Percentiles rank a stretch among this genome's conserved stretches.
Evolutionary conservation across 75 land plant species (phyloP).

Genomic region (Larix kaempferi): DNA sequence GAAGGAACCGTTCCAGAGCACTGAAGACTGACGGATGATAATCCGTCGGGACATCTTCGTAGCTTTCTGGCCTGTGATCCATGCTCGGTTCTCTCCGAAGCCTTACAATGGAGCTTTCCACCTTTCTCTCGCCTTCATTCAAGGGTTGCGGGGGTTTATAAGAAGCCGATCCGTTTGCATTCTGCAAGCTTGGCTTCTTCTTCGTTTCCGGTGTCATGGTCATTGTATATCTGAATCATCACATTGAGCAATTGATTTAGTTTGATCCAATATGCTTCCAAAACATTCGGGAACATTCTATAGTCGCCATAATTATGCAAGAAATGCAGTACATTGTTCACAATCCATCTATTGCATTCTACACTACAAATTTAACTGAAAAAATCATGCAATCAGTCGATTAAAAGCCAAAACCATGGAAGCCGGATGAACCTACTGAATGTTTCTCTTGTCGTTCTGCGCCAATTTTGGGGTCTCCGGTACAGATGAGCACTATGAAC

Average conservation of each 20-base stretch:
- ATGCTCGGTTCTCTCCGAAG: slow-evolving; percentile 55
- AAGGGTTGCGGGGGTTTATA: slow-evolving; percentile 3
- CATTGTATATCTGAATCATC: slow-evolving; percentile 2
- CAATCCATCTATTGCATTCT: neutral
- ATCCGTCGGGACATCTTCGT: slow-evolving; percentile 69
- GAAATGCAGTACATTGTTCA: neutral
- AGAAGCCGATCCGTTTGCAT: slow-evolving; percentile 6
- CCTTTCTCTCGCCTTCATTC: slow-evolving; percentile 18
- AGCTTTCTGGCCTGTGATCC: slow-evolving; percentile 72
- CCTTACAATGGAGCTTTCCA: slow-evolving; percentile 24
- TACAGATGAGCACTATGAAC: neutral
- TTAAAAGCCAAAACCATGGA: neutral
- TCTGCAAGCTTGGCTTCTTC: neutral
- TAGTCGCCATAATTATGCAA: no score
- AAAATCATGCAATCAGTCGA: neutral
- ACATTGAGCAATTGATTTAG: neutral
- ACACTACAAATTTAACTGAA: neutral
- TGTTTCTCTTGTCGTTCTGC: neutral
- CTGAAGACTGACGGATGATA: slow-evolving; percentile 72
- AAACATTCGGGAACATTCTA: no score
- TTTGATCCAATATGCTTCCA: neutral
- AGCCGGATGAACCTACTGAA: neutral
- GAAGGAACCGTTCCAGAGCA: slow-evolving; percentile 78
- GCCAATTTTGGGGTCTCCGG: neutral
- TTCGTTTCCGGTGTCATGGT: slow-evolving; percentile 1